phyloP scores from a whole-genome alignment of 2,329 filamentous ascomycete genomes.

The Colletotrichum higginsianum region DNA sequence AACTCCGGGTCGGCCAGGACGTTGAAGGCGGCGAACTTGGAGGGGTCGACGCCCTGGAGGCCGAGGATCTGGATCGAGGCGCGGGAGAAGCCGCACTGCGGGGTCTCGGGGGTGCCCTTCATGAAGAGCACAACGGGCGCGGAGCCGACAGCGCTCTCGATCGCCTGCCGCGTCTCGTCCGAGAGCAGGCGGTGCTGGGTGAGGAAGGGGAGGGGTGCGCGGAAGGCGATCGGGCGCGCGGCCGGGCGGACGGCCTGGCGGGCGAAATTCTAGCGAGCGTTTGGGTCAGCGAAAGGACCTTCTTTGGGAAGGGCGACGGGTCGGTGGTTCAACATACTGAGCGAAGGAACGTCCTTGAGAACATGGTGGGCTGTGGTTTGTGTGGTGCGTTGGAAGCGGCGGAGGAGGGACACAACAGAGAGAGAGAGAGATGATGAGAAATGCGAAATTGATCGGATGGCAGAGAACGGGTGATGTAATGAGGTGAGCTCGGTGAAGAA shows the following conservation, averaged over 20 bases:
- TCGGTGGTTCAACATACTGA: not conserved
- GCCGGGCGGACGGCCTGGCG: constrained; percentile 56
- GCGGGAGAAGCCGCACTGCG: constrained; percentile 96
- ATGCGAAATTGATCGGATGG: constrained; percentile 38
- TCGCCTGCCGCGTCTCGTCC: constrained; percentile 82
- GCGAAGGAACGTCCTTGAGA: constrained; percentile 37
- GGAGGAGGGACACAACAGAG: constrained; percentile 5
- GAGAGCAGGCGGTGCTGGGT: constrained; percentile 79
- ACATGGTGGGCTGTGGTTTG: constrained; percentile 20
- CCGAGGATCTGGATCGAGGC: constrained; percentile 96
- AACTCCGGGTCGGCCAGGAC: constrained; percentile 93
- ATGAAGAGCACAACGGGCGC: constrained; percentile 98
- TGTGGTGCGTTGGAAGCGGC: constrained; percentile 13
- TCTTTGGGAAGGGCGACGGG: too few relatives aligned
- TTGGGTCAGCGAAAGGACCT: constrained; percentile 6
- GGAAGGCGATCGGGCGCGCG: constrained; percentile 45
- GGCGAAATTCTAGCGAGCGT: constrained; percentile 51
- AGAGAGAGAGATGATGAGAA: constrained; percentile 23
- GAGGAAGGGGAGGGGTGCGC: constrained; percentile 41
- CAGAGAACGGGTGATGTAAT: constrained; percentile 39
- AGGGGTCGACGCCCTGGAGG: constrained; percentile 93
- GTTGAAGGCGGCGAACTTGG: constrained; percentile 98
- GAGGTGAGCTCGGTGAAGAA: constrained; percentile 36
- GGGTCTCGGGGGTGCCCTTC: constrained; percentile 97
- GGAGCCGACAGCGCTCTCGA: constrained; percentile 89